Evolutionary conservation across 192 early-diverging fungal species (phyloP), one percentile per base, ranked within the genome.

Genomic region (Linnemannia elongata): DNA sequence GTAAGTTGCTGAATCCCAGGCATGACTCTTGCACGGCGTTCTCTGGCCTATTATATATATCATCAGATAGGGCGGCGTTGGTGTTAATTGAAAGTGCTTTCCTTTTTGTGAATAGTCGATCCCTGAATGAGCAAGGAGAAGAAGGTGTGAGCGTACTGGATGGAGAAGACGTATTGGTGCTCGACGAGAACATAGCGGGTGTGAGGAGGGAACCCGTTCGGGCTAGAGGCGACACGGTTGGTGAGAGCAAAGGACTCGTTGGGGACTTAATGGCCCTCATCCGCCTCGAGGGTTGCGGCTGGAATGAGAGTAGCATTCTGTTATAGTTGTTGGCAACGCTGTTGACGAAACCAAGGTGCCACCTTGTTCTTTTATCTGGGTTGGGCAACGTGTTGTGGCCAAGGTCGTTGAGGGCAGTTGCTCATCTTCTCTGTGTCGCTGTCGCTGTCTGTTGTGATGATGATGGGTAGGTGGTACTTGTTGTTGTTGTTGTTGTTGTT

Each of bases 131-230:
- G 69, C 44, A 33, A n/a, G 1, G 5, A 39, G 22, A 9, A 77
- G 54, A 54, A 41, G 35, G 12, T 74, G 24, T n/a, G 9, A 22
- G 18, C 87, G 63, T 87, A 96, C 96, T 89, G 90, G 73, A 98
- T 90, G 35, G 95, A 95, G 81, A 99, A 98, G 10, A 96, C 94
- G 87, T 91, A 97, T 75, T 92, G 88, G 54, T 94, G 93, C 77
- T 98, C 94, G 73, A 98, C 90, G 27, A 94, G 78, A 36, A 97
- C 91, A 83, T 97, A 97, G 55, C 90, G 92, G 33, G 92, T 90
- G 33, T 83, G 83, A 18, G 93, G 90, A 47, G 94, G 89, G 78
- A 98, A 95, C 83, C 96, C 95, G 36, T 92, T 84, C 20, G 93
- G 88, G 87, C 90, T 94, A 24, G 97, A 90, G 54, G 93, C 93